phyloP scores from a whole-genome alignment of 495 filamentous ascomycete genomes.

The Tetracladium marchalianum region DNA sequence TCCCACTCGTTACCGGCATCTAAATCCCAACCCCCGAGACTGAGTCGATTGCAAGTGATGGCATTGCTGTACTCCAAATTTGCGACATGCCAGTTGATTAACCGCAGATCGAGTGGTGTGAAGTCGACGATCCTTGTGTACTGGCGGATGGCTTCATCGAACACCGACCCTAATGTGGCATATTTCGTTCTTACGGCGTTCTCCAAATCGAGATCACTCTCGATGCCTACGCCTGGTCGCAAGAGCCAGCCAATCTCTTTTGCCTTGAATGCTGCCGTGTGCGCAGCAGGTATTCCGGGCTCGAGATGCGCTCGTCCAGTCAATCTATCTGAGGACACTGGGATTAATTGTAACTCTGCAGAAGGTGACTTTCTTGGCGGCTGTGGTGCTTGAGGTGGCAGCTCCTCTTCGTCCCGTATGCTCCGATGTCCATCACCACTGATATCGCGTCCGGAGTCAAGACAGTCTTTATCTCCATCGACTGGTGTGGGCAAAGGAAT shows the following conservation, averaged over 20 bases:
- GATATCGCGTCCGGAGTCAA: constrained; percentile 74
- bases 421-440: constrained; percentile 58
- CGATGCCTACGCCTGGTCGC: constrained; percentile 50
- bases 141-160: constrained; percentile 81
- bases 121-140: constrained; percentile 78
- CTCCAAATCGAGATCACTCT: constrained; percentile 68
- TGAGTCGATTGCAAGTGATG: constrained; percentile 72
- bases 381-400: constrained; percentile 15
- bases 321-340: constrained; percentile 46
- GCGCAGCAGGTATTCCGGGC: constrained; percentile 43
- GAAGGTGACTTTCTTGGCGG: constrained; percentile 27
- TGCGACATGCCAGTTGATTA: constrained; percentile 97
- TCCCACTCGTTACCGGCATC: constrained; percentile 97
- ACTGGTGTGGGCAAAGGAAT: constrained; percentile 54
- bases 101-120: constrained; percentile 72
- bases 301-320: constrained; percentile 50
- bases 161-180: constrained; percentile 76
- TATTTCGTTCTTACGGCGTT: constrained; percentile 42
- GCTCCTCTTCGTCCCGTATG: constrained; percentile 60
- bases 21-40: constrained; percentile 89
- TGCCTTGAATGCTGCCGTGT: constrained; percentile 59
- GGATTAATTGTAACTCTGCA: constrained; percentile 33
- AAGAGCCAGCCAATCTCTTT: constrained; percentile 74
- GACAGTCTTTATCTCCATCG: constrained; percentile 76
- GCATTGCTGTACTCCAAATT: constrained; percentile 98